Base-by-base conservation (phyloP, 2,329 filamentous ascomycete species). In the Tolypocladium capitatum region DNA sequence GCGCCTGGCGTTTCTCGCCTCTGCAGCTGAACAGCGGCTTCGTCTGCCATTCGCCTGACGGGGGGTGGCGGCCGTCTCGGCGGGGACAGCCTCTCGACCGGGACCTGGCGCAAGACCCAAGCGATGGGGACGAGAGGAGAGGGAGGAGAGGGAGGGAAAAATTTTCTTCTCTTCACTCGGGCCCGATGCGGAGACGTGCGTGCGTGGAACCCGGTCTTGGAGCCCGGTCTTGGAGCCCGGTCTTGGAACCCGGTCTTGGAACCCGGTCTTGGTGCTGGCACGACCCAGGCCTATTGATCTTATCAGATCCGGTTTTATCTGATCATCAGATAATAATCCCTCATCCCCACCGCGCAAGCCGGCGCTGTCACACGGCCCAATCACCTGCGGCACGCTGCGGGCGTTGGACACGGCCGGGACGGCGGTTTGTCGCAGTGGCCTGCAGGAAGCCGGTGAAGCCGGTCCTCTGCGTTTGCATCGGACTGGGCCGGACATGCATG, bases 291-390 rank as follows among this genome's bases (percentile, higher is more conserved):
- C 38, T 7, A 27, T n/a, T n/a, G 27, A 66, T 67, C 62, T 67
- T 67, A 65, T 67, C 63, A 58, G 63, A 66, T 66, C 61, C 62
- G 43, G 46, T 56, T 60, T 74, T 74, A 75, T 74, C 72, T 71
- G 72, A 75, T 75, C 63, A 73, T 70, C 70, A 4, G 24, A 24
- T 24, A 71, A 73, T 74, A 70, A 67, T 63, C 62, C 62, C 66
- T 67, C 66, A 64, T 60, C 60, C 56, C 60, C 63, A 63, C 61
- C 5, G 16, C 4, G 9, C n/a, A n/a, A n/a, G n/a, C n/a, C n/a
- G n/a, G n/a, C n/a, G n/a, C n/a, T n/a, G n/a, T n/a, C n/a, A n/a
- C n/a, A 18, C 9, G 24, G 28, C 27, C 38, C 38, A 42, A 30
- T 42, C 38, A 30, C 18, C 16, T 8, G 38, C 38, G 38, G 24